Evolutionary conservation across 1,284 basidiomycete genomes (phyloP).

Genomic region (Puccinia hordei): DNA sequence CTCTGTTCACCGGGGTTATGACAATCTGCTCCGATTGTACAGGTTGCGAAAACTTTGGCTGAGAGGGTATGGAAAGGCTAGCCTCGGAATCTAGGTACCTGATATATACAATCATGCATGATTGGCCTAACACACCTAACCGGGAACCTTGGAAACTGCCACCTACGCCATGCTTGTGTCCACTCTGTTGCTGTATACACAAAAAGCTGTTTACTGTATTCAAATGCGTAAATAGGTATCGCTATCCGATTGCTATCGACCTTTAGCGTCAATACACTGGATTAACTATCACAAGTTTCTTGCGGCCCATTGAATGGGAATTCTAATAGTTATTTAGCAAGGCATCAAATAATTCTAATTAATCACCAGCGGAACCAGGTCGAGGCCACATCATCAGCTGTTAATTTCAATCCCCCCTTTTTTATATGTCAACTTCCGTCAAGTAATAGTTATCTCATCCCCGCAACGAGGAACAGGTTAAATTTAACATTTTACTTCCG

Average conservation of each 20-base stretch:
- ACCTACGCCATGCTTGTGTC: slow-evolving; percentile 18
- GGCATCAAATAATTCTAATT: slow-evolving; percentile 1
- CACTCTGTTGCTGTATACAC: too few species aligned
- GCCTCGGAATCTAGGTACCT: slow-evolving; percentile 19
- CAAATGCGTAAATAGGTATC: background rate
- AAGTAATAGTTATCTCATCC: too few species aligned
- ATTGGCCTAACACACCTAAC: too few species aligned
- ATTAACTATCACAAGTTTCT: too few species aligned
- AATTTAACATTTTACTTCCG: background rate
- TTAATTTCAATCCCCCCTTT: too few species aligned
- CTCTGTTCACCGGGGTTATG: background rate
- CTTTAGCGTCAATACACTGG: too few species aligned
- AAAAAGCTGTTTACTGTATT: too few species aligned
- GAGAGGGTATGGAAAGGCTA: slow-evolving; percentile 3
- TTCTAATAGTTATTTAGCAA: background rate
- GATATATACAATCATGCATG: background rate
- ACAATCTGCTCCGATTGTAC: too few species aligned
- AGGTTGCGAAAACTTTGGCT: background rate
- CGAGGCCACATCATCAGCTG: background rate
- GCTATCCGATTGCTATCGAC: background rate
- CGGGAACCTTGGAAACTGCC: background rate
- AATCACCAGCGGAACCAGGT: slow-evolving; percentile 15
- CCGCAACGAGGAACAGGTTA: background rate
- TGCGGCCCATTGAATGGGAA: background rate
- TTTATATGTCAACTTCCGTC: too few species aligned